A percentile compares a stretch with the other conserved stretches of the same genome.
Conservation (phyloP, 2,329 filamentous ascomycete species). For the Shiraia sp. region DNA sequence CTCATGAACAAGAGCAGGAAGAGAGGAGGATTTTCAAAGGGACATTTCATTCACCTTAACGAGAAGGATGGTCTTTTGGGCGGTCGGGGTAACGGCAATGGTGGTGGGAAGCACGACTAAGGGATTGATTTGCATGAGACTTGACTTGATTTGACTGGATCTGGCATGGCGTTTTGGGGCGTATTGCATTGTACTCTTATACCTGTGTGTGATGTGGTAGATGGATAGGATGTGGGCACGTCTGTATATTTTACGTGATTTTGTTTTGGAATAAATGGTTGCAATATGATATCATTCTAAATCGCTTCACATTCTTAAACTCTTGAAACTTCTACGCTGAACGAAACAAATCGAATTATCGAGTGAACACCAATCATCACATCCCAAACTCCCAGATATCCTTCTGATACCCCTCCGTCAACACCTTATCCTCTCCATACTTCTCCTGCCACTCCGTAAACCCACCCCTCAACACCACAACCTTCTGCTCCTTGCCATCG, state of each 20-base stretch:
- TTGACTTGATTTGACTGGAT: neutral
- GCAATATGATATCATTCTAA: neutral
- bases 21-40: conserved; percentile 53
- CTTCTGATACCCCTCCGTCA: conserved; percentile 84
- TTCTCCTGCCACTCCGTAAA: conserved; percentile 89
- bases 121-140: neutral
- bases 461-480: conserved; percentile 80
- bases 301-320: too few species aligned
- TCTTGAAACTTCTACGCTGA: neutral
- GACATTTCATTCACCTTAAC: conserved; percentile 66
- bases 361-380: neutral
- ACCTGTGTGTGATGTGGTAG: conserved; percentile 4
- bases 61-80: conserved; percentile 70
- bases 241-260: neutral
- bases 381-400: conserved; percentile 75
- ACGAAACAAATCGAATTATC: too few species aligned
- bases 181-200: conserved; percentile 11
- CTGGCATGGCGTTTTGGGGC: conserved; percentile 9
- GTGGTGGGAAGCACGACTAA: conserved; percentile 40
- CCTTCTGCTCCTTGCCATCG: conserved; percentile 61
- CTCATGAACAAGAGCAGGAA: conserved; percentile 37
- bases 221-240: conserved; percentile 1
- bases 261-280: conserved; percentile 1
- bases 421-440: conserved; percentile 73
- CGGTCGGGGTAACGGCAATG: conserved; percentile 53